phyloP scores from a whole-genome alignment of 2,329 filamentous ascomycete genomes.

The Scedosporium apiospermum region DNA sequence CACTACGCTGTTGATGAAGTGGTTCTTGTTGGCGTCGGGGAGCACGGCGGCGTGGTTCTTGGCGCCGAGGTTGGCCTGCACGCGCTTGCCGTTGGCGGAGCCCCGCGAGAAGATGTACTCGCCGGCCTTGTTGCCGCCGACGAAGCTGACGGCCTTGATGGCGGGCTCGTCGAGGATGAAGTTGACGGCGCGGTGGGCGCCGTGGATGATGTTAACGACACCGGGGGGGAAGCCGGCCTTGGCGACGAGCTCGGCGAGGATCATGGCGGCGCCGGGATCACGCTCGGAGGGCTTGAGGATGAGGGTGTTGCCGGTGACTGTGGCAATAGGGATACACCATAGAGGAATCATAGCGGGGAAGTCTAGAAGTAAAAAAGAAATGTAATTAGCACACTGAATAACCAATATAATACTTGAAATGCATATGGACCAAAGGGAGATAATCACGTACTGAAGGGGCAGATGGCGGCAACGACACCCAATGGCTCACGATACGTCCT shows the following conservation, averaged over 20 bases:
- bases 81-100: constrained; percentile 78
- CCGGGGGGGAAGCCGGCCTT: constrained; percentile 76
- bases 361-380: constrained; percentile 35
- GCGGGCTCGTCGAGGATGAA: constrained; percentile 78
- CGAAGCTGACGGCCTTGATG: constrained; percentile 82
- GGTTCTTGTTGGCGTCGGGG: constrained; percentile 84
- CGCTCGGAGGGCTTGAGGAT: constrained; percentile 82
- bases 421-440: neutral
- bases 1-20: constrained; percentile 74
- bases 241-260: constrained; percentile 68
- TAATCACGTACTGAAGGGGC: constrained; percentile 65
- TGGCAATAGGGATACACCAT: constrained; percentile 83
- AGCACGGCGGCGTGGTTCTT: constrained; percentile 84
- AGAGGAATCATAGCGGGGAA: constrained; percentile 89
- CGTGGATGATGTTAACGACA: constrained; percentile 77
- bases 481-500: constrained; percentile 72
- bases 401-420: neutral
- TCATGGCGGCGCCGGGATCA: constrained; percentile 77
- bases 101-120: constrained; percentile 77
- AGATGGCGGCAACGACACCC: constrained; percentile 74
- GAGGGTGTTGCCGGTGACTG: constrained; percentile 74
- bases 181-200: constrained; percentile 70
- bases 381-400: neutral
- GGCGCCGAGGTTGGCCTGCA: constrained; percentile 78
- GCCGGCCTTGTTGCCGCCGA: constrained; percentile 78